Evolutionary conservation across 1,284 basidiomycete species (phyloP), one percentile per base, ranked within the genome.

Genomic region (Papiliotrema nemorosa): DNA sequence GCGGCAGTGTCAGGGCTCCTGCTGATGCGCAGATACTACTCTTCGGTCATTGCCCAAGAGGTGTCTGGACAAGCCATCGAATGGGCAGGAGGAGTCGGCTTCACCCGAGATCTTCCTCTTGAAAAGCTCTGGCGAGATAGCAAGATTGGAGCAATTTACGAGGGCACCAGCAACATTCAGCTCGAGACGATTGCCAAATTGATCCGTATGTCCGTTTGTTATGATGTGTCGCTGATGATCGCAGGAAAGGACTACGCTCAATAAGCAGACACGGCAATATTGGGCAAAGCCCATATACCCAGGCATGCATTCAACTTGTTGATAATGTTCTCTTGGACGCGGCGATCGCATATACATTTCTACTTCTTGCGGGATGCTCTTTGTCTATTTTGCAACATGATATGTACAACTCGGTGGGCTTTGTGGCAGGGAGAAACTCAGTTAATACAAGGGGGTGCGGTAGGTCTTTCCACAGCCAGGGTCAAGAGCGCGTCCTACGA

Each of bases 111-210:
- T 77, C 90, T 89, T 1, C 91, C 92, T 2, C 87, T 96, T 56
- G 91, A 94, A 77, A 96, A 96, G 77, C 91, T 78, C 67, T 91
- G 88, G 88, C 78, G 94, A 60, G 94, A 97, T 75, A 90, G 88
- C 24, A 97, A 96, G 80, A 93, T 92, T 66, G 48, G 88, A 88
- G 59, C 59, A 18, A 66, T 61, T 36, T 64, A 64, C 53, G 61
- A 63, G 44, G 60, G 43, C 49, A 97, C 93, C 35, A 90, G 86
- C 29, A 96, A 97, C 73, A 97, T 98, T 58, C 94, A 97, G 76
- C 79, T 97, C 46, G 86, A 93, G 75, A 98, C 96, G 0, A 97
- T 98, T 64, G 90, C 92, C 31, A 96, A 89, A 76, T 85, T 86
- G 63, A 81, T 93, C 55, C 64, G 67, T 67, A 58, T 64, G 67